Evolutionary conservation across 2,329 filamentous ascomycete species (phyloP), one percentile per base, ranked within the genome.

Genomic region (Diaporthe citri): DNA sequence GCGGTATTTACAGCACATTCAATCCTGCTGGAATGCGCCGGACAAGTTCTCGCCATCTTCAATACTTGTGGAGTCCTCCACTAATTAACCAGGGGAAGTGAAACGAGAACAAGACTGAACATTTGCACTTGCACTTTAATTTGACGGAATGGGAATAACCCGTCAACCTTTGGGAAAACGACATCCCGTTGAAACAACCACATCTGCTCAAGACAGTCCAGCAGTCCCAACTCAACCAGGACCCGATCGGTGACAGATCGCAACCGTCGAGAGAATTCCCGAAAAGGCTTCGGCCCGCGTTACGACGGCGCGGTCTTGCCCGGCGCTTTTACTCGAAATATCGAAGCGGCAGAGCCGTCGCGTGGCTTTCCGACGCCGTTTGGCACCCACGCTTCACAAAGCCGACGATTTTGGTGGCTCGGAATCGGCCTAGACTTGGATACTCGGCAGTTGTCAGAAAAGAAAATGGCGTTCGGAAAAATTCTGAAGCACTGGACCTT

Each of bases 311-410:
- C 31, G 31, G 10, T 52, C 46, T 67, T 52, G 46, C 46, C 64
- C 46, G 64, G 64, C 64, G 64, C 64, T 67, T 52, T 67, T 67
- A 52, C 64, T 31, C 31, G 25, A 25, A 52, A 52, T 17, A 52
- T 67, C 48, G n/a, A 69, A 69, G 64, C 17, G 46, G 46, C 64
- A 52, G 46, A 25, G 64, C 64, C 64, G 64, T 28, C 64, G 64
- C 46, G 48, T 51, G 22, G 48, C 31, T 31, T 52, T 69, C n/a
- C 64, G 64, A 41, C 48, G 64, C 64, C 48, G 48, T 55, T 25
- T 55, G 46, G n/a, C 46, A 52, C 64, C 64, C 55, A 31, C 12
- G 34, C n/a, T 15, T 28, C 51, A 25, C 22, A 55, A 22, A 69
- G 22, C 22, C 48, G 25, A 28, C 48, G 48, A 20, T 41, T 60